These are phyloP conservation scores for Chaetoceros tenuissimus DNA, from an alignment of 108 stramenopile species.

Conservation along the genomic window DNA sequence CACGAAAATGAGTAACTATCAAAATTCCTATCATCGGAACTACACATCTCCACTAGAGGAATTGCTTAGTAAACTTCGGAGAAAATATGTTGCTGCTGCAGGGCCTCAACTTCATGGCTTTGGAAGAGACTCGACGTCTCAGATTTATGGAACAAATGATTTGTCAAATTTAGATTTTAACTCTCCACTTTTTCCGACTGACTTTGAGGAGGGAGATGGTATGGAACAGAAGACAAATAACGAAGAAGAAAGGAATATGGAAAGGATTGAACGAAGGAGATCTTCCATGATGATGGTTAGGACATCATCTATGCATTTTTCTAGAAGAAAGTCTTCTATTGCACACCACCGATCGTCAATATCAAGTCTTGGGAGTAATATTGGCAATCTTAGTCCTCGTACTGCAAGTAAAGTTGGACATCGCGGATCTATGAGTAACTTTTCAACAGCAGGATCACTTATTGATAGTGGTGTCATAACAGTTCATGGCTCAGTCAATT, in stretches of 20 bases:
- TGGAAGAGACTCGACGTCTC: background rate
- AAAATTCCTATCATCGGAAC: too few species aligned
- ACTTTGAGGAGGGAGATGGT: background rate
- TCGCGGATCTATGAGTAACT: background rate
- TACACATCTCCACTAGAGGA: slow-evolving; percentile 1
- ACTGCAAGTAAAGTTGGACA: background rate
- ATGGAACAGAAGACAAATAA: background rate
- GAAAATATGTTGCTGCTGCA: slow-evolving; percentile 4
- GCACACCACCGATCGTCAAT: background rate
- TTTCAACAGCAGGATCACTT: background rate
- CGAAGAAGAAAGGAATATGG: background rate
- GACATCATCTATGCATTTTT: background rate
- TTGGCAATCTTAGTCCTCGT: background rate
- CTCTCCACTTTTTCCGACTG: background rate
- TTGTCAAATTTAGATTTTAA: background rate
- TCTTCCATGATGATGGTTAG: background rate
- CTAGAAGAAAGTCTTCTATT: background rate
- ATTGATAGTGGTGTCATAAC: background rate
- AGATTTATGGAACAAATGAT: background rate
- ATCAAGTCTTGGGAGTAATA: background rate
- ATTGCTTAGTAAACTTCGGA: slow-evolving; percentile 1
- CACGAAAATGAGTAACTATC: too few species aligned
- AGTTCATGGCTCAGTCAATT: too few species aligned
- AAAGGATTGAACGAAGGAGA: background rate
- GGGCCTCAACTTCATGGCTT: background rate